phyloP scores from a whole-genome alignment of 2,329 filamentous ascomycete species.

The Cadophora sp. region DNA sequence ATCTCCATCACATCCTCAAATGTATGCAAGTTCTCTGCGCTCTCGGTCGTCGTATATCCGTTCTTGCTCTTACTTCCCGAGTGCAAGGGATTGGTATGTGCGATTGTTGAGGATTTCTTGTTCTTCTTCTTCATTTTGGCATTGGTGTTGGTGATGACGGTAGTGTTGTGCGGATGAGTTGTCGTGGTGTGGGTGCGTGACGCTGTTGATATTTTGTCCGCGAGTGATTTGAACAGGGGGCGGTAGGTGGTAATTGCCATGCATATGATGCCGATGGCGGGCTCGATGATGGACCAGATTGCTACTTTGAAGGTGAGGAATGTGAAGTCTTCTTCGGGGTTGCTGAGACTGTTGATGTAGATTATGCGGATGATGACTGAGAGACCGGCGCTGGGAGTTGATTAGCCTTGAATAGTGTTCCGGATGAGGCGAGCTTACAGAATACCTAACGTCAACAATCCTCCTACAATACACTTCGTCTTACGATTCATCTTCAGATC shows the following conservation, averaged over 20 bases:
- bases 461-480: constrained; percentile 25
- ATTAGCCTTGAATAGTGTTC: neutral
- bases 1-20: constrained; percentile 15
- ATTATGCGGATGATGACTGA: constrained; percentile 30
- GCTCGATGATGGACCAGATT: constrained; percentile 35
- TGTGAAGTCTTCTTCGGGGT: constrained; percentile 27
- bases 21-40: neutral
- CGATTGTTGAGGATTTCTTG: neutral
- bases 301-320: constrained; percentile 29
- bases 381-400: constrained; percentile 26
- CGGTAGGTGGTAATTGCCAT: constrained; percentile 27
- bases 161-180: neutral
- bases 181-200: neutral
- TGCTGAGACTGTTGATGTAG: constrained; percentile 23
- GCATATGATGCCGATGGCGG: constrained; percentile 31
- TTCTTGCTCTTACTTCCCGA: constrained; percentile 6
- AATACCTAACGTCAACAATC: constrained; percentile 26
- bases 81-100: neutral
- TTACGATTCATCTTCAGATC: constrained; percentile 31
- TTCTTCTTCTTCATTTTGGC: neutral
- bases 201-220: neutral
- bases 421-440: constrained; percentile 17
- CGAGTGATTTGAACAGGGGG: constrained; percentile 27
- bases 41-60: neutral
- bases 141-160: neutral